phyloP scores from a whole-genome alignment of 768 basidiomycete genomes.

The Boletus rex-veris region DNA sequence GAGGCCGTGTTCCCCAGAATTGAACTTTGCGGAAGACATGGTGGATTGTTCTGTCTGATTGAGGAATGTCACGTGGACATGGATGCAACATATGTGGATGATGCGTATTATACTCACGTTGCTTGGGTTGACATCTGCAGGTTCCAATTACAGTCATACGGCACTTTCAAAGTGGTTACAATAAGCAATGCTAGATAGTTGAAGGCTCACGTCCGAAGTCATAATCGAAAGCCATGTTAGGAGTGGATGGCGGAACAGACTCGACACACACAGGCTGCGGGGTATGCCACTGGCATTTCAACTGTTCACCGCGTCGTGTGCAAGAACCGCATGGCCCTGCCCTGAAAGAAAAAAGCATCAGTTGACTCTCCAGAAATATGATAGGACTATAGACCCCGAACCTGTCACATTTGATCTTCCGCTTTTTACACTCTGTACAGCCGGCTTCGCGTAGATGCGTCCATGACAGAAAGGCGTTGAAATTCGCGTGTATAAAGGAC shows the following conservation, averaged over 20 bases:
- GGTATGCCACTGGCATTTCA: constrained; percentile 79
- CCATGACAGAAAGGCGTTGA: constrained; percentile 1
- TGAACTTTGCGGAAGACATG: too few relatives aligned
- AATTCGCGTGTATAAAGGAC: neutral
- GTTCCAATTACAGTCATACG: too few relatives aligned
- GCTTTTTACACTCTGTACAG: constrained; percentile 70
- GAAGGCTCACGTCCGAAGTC: too few relatives aligned
- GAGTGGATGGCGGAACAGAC: neutral
- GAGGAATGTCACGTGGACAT: too few relatives aligned
- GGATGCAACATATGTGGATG: too few relatives aligned
- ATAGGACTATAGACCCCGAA: constrained; percentile 30
- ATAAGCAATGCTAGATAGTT: too few relatives aligned
- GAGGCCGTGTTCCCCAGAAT: neutral
- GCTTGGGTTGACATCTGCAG: too few relatives aligned
- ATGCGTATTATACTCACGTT: too few relatives aligned
- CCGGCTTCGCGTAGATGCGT: neutral
- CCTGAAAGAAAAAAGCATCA: constrained; percentile 39
- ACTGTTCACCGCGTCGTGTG: constrained; percentile 72
- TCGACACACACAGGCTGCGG: constrained; percentile 71
- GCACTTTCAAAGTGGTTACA: too few relatives aligned
- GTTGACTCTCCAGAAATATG: constrained; percentile 1
- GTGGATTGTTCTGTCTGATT: too few relatives aligned
- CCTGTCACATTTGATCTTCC: constrained; percentile 90
- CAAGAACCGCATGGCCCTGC: constrained; percentile 81
- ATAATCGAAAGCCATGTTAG: too few relatives aligned